These are phyloP conservation scores for Aspergillus sp. DNA, from an alignment of 2,329 filamentous ascomycete genomes.

Conservation along the genomic window DNA sequence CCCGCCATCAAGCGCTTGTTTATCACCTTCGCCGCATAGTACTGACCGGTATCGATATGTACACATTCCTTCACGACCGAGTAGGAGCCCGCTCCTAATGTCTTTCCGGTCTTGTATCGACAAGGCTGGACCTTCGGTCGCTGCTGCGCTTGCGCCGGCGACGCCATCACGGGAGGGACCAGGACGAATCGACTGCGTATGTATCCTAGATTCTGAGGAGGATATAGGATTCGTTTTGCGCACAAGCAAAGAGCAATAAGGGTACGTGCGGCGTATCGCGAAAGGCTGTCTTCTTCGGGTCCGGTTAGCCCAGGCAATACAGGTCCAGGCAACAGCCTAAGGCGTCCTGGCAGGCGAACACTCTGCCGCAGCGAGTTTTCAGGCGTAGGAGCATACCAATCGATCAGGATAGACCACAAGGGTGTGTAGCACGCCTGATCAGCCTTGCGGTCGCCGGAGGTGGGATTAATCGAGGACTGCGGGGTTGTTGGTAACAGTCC, in stretches of 20 bases:
- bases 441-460: neutral
- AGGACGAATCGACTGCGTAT: neutral
- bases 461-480: neutral
- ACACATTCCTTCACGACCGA: constrained; percentile 99
- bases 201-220: neutral
- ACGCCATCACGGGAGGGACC: constrained; percentile 25
- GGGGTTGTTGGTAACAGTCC: neutral
- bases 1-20: constrained; percentile 98
- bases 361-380: neutral
- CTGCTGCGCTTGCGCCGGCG: constrained; percentile 27
- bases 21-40: constrained; percentile 99
- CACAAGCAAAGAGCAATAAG: neutral
- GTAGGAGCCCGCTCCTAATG: constrained; percentile 91
- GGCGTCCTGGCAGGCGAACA: neutral
- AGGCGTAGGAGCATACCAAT: neutral
- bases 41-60: constrained; percentile 94
- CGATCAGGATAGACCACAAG: neutral
- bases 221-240: neutral
- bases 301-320: no score
- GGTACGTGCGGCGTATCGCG: neutral
- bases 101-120: constrained; percentile 98
- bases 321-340: neutral
- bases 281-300: neutral
- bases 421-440: neutral
- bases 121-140: constrained; percentile 81